Evolutionary conservation across 2,329 filamentous ascomycete species (phyloP), one percentile per base, ranked within the genome.

Genomic region (Macroventuria anomochaeta): DNA sequence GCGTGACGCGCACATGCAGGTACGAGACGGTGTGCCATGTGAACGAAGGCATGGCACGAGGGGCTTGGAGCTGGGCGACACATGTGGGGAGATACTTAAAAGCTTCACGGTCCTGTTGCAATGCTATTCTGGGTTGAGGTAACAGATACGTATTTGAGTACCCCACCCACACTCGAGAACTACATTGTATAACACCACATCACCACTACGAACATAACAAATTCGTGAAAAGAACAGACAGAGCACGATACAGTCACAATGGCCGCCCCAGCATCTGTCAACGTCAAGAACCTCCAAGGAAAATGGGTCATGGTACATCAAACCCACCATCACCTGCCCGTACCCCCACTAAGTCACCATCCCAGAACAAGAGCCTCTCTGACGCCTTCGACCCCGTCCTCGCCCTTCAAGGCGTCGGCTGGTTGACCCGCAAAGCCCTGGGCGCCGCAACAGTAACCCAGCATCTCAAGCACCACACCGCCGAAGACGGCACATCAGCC

Each of bases 361-460:
- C 15, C 2, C 68, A 93, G 90, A 93, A 95, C 82, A 89, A 89
- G 72, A 76, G 79, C 58, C 80, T 92, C 63, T 92, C 89, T 54
- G 87, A 89, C 74, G 77, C 81, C 61, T 78, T 86, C 40, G 89
- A 92, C 55, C 79, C 85, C 1, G 83, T 88, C 58, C 86, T 96
- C 53, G 70, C 81, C 42, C 82, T 93, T 63, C 79, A 81, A 67
- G 75, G 75, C 61, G 67, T 81, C 33, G 71, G 75, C 51, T 93
- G 84, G 83, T 64, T 93, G 43, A 82, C 83, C 42, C 90, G 91
- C 76, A 92, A 88, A 78, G 85, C 83, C 55, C 85, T 96, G 72
- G 75, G 80, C 63, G 73, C 86, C 26, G 89, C 90, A 26, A 88
- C 85, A 38, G 77, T 96, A 47, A 88, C 85, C 29, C 82, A 93